phyloP scores from a whole-genome alignment of 768 basidiomycete species.

The Bullera alba region DNA sequence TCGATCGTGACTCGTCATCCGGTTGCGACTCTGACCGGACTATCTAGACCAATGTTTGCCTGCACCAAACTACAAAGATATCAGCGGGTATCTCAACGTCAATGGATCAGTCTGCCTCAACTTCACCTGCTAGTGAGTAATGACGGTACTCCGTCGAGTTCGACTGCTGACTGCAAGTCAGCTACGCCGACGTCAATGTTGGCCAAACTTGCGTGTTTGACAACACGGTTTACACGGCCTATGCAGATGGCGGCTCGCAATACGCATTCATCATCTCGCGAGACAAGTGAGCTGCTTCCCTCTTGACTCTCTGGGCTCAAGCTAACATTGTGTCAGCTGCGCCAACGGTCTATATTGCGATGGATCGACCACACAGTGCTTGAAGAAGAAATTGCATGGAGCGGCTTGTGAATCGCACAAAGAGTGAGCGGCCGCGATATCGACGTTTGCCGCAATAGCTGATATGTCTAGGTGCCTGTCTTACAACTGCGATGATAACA shows the following conservation, averaged over 20 bases:
- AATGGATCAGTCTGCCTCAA: constrained; percentile 82
- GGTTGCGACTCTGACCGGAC: not conserved
- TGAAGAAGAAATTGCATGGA: constrained; percentile 56
- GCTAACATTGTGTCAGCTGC: constrained; percentile 56
- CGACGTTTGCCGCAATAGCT: not conserved
- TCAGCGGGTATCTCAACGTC: constrained; percentile 58
- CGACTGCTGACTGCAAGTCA: constrained; percentile 35
- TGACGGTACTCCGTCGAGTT: not conserved
- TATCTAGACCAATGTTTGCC: constrained; percentile 65
- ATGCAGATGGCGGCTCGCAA: constrained; percentile 53
- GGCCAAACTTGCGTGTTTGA: constrained; percentile 62
- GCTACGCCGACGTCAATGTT: constrained; percentile 71
- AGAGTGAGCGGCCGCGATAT: constrained; percentile 47
- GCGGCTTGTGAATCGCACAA: constrained; percentile 56
- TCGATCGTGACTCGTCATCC: not conserved
- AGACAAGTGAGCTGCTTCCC: constrained; percentile 50
- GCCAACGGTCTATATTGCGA: constrained; percentile 70
- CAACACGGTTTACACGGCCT: constrained; percentile 72
- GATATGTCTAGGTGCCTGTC: constrained; percentile 57
- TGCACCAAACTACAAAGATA: constrained; percentile 58
- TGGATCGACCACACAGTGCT: constrained; percentile 55
- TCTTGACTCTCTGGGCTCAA: not conserved
- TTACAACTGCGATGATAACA: constrained; percentile 61
- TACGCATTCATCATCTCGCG: constrained; percentile 75
- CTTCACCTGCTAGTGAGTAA: constrained; percentile 64